These are phyloP conservation scores for Aspergillus oerlinghausenensis DNA, from an alignment of 2,329 filamentous ascomycete species.

Conservation along the genomic window DNA sequence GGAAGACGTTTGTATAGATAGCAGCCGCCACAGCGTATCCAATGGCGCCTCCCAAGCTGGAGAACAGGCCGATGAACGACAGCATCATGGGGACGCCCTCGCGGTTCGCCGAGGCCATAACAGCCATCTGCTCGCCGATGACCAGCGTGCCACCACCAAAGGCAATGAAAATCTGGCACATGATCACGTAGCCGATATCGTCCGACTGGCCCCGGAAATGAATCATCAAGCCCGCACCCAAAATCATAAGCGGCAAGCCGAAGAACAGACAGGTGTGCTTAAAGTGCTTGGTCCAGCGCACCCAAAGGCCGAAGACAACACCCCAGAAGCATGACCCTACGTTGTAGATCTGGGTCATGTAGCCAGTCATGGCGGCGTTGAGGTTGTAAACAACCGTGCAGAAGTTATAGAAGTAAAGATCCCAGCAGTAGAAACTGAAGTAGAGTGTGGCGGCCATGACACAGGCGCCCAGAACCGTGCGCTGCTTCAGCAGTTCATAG, in stretches of 20 bases:
- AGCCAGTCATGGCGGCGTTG: conserved; percentile 39
- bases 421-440: conserved; percentile 51
- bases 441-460: conserved; percentile 46
- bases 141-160: conserved; percentile 52
- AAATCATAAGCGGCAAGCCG: conserved; percentile 48
- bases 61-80: conserved; percentile 32
- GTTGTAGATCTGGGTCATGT: conserved; percentile 50
- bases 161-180: conserved; percentile 55
- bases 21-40: conserved; percentile 27
- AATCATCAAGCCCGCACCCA: conserved; percentile 54
- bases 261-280: conserved; percentile 50
- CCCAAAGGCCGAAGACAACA: conserved; percentile 46
- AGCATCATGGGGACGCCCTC: conserved; percentile 49
- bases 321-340: conserved; percentile 51
- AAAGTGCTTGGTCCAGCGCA: conserved; percentile 49
- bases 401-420: conserved; percentile 51
- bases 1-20: conserved; percentile 59
- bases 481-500: conserved; percentile 47
- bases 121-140: conserved; percentile 54
- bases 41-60: conserved; percentile 33
- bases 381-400: conserved; percentile 51
- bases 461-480: conserved; percentile 51
- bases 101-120: conserved; percentile 53
- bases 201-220: conserved; percentile 49
- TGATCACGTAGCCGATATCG: conserved; percentile 48